Evolutionary conservation across 164 flowering plant genomes (phyloP).

Genomic region (Paratinospora sagittata): DNA sequence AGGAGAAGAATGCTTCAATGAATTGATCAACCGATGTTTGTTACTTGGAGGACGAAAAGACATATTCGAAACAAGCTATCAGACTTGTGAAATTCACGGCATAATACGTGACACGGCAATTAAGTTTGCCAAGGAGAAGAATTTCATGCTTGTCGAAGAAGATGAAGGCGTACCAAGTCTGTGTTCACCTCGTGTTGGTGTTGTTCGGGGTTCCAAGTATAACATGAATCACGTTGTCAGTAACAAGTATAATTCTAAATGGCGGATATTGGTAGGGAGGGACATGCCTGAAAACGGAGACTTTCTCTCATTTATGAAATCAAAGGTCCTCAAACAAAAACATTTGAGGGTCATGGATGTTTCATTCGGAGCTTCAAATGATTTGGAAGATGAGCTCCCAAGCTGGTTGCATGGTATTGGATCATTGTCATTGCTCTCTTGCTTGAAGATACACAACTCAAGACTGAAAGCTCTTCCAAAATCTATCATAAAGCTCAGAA

Average conservation of each 20-base stretch:
- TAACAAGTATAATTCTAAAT: neutral
- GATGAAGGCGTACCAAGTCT: neutral
- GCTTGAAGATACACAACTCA: neutral
- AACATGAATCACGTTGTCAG: neutral
- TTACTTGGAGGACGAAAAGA: neutral
- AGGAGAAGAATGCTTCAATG: conserved; percentile 4
- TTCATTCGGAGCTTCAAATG: neutral
- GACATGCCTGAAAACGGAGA: neutral
- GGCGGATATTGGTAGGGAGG: conserved; percentile 5
- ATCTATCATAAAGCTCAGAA: neutral
- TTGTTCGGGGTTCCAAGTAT: neutral
- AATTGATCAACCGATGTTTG: conserved; percentile 6
- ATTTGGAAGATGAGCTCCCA: neutral
- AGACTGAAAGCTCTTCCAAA: neutral
- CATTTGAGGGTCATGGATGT: conserved; percentile 1
- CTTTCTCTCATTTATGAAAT: neutral
- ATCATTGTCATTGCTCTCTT: neutral
- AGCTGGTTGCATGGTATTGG: conserved; percentile 3
- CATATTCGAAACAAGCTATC: neutral
- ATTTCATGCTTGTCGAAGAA: neutral
- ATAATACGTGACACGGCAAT: neutral
- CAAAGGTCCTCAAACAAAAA: neutral
- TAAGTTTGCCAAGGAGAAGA: conserved; percentile 1
- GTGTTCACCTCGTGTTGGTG: neutral
- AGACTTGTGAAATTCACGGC: neutral